These are phyloP conservation scores for Tetracentron sinense DNA, from an alignment of 164 flowering plant genomes.

Conservation along the genomic window DNA sequence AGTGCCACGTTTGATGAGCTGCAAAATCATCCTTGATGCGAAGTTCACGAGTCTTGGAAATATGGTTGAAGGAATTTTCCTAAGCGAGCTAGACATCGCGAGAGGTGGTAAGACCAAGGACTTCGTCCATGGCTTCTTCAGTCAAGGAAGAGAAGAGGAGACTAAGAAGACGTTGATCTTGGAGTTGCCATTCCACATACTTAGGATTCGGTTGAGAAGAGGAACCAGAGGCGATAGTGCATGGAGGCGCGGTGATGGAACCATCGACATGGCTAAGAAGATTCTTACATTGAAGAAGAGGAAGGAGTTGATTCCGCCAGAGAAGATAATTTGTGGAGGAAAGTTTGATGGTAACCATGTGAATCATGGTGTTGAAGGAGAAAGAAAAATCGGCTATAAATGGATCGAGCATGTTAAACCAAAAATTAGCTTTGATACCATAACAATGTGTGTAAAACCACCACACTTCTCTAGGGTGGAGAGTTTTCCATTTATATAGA, in stretches of 20 bases:
- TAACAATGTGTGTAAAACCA: no score
- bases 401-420: no score
- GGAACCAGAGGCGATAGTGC: background rate
- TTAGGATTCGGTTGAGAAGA: background rate
- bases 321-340: conserved; percentile 3
- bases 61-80: background rate
- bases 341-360: no score
- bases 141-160: conserved; percentile 3
- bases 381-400: no score
- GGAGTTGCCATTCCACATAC: background rate
- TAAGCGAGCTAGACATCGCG: conserved; percentile 9
- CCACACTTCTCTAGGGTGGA: no score
- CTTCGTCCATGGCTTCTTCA: conserved; percentile 5
- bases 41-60: conserved; percentile 7
- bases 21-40: conserved; percentile 3
- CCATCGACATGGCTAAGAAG: conserved; percentile 14
- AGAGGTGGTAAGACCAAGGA: conserved; percentile 7
- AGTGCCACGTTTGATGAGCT: conserved; percentile 1
- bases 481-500: no score
- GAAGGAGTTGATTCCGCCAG: conserved; percentile 6
- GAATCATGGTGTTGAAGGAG: no score
- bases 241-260: background rate
- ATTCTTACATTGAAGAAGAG: background rate
- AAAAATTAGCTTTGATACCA: no score
- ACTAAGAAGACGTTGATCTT: conserved; percentile 1